Base-by-base conservation (phyloP, 371 early-diverging fungal species). In the Mortierella sp. region DNA sequence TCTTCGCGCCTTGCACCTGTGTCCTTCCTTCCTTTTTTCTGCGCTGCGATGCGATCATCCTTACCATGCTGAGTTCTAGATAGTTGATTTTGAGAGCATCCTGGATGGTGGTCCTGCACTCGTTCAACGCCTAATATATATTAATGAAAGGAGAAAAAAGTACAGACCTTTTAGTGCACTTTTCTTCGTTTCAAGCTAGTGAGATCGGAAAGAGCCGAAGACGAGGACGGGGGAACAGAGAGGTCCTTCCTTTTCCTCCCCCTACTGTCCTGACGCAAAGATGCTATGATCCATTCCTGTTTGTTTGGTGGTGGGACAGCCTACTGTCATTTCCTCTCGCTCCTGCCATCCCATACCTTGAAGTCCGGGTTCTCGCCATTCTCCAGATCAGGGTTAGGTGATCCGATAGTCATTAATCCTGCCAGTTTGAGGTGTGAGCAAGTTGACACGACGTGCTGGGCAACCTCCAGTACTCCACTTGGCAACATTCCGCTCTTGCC, bases 321-420 rank as follows among this genome's bases (percentile, higher is more conserved):
- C 29, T 72, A 43, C 51, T 72, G 4, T 27, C 49, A 41, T 46
- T 55, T 44, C n/a, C 56, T 48, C 21, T 71, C 14, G 4, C 48
- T 77, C 46, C 10, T 16, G 41, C 41, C 41, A 41, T 68, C 56
- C n/a, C 58, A 79, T 91, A 94, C 95, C 88, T 93, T 87, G 81
- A 98, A 98, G 82, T 98, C 98, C 0, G 98, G 98, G 79, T 98
- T 98, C 27, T 89, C 93, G 35, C 87, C 90, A 72, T 86, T 84
- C 74, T 91, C 93, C 75, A 91, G 89, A 58, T 91, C 93, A 51
- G 92, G 90, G 55, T 78, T 90, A 82, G 74, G 91, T 60, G 79
- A 91, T 14, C 99, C 99, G 87, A 99, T 99, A 0, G 98, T 98
- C 99, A 99, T 99, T 65, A 99, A 88, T 11, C 99, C 99, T 16